phyloP scores from a whole-genome alignment of 768 basidiomycete genomes.

The Leccinum incarnatum region DNA sequence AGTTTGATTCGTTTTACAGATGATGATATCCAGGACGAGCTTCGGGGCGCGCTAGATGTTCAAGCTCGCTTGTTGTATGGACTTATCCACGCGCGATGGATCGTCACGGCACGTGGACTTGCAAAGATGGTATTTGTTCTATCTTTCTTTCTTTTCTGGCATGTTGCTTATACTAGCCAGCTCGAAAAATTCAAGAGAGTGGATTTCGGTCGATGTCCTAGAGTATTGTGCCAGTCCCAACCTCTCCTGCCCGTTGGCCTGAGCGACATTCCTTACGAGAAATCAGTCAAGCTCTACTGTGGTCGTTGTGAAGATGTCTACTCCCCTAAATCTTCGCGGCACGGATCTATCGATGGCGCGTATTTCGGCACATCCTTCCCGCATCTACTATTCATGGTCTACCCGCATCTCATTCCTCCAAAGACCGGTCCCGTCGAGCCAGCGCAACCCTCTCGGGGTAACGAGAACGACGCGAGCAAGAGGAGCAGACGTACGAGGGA shows the following conservation, averaged over 20 bases:
- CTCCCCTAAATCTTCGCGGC: constrained; percentile 94
- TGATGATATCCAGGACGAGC: constrained; percentile 92
- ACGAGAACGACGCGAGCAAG: constrained; percentile 32
- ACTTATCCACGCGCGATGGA: constrained; percentile 95
- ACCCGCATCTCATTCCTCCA: constrained; percentile 86
- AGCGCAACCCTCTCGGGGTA: constrained; percentile 23
- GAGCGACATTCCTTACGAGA: constrained; percentile 96
- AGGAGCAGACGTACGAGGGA: constrained; percentile 54
- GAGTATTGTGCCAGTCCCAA: constrained; percentile 92
- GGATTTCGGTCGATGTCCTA: constrained; percentile 97
- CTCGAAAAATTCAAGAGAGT: constrained; percentile 98
- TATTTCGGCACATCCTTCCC: constrained; percentile 99
- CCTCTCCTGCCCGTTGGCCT: constrained; percentile 96
- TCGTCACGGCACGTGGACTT: constrained; percentile 90
- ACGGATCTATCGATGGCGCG: constrained; percentile 97
- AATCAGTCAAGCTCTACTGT: constrained; percentile 98
- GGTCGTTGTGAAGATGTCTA: constrained; percentile 99
- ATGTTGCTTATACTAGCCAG: constrained; percentile 35
- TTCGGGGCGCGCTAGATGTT: constrained; percentile 87
- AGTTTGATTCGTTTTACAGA: constrained; percentile 43
- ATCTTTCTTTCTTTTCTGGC: not conserved
- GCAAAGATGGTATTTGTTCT: constrained; percentile 81
- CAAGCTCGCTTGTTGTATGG: constrained; percentile 94
- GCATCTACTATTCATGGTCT: constrained; percentile 95
- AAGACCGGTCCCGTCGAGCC: constrained; percentile 59